A percentile compares a stretch with the other conserved stretches of the same genome.
These are phyloP conservation scores for Boletus subcaerulescens DNA, from an alignment of 768 basidiomycete genomes.

Conservation along the genomic window DNA sequence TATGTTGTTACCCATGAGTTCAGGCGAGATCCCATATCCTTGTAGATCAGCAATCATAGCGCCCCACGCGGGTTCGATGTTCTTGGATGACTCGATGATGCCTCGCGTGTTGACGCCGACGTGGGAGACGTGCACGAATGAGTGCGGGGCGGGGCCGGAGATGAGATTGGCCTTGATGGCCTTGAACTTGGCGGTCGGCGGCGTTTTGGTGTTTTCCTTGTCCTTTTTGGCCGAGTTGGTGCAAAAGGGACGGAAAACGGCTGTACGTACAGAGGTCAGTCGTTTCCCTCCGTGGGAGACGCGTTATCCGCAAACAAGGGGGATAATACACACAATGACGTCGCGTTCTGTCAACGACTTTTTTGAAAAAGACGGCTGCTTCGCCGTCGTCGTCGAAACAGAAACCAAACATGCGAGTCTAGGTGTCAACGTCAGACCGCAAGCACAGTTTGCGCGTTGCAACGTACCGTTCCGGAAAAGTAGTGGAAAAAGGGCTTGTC, in stretches of 20 bases:
- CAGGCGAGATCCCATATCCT: conserved; percentile 36
- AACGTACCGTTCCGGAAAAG: conserved; percentile 77
- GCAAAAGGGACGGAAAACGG: conserved; percentile 29
- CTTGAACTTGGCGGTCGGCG: conserved; percentile 38
- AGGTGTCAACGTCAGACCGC: not conserved
- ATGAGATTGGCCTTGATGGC: conserved; percentile 40
- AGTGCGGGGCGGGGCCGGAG: conserved; percentile 54
- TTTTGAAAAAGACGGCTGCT: conserved; percentile 57
- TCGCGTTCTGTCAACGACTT: conserved; percentile 51
- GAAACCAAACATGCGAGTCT: conserved; percentile 50
- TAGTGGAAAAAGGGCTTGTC: conserved; percentile 93
- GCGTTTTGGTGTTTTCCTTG: conserved; percentile 28
- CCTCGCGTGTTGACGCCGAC: conserved; percentile 55
- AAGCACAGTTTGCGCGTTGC: not conserved
- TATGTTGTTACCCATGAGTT: conserved; percentile 30
- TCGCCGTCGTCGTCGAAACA: conserved; percentile 61
- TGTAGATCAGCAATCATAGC: conserved; percentile 42
- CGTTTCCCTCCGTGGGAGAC: not conserved
- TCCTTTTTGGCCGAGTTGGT: conserved; percentile 26
- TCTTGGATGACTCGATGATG: conserved; percentile 50
- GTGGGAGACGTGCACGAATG: conserved; percentile 67
- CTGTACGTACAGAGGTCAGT: conserved; percentile 9
- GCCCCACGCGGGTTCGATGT: conserved; percentile 54
- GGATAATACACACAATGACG: conserved; percentile 31
- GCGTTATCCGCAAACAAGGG: not conserved